A percentile compares a stretch with the other conserved stretches of the same genome.
phyloP scores from a whole-genome alignment of 2,329 filamentous ascomycete species.

The Metarhizium anisopliae region DNA sequence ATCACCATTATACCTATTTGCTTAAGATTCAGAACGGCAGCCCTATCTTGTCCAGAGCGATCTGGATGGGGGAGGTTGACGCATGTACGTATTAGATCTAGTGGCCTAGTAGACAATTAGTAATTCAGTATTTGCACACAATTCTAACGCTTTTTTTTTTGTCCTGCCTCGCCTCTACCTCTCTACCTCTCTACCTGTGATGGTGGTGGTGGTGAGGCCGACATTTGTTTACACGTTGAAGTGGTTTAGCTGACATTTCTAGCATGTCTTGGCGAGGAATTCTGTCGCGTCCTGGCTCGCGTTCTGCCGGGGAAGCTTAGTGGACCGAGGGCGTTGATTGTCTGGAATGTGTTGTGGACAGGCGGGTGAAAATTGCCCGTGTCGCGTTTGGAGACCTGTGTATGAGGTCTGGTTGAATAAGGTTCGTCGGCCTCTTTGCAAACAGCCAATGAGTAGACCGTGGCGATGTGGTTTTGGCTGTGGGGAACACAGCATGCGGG shows the following conservation, averaged over 20 bases:
- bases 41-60: constrained; percentile 8
- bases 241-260: background rate
- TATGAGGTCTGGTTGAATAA: background rate
- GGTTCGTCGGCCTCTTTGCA: background rate
- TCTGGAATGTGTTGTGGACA: background rate
- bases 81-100: constrained; percentile 17
- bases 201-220: background rate
- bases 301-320: too few relatives aligned
- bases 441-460: background rate
- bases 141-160: background rate
- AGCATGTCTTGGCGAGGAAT: background rate
- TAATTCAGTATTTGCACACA: constrained; percentile 21
- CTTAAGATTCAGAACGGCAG: constrained; percentile 16
- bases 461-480: background rate
- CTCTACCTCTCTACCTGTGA: too few relatives aligned
- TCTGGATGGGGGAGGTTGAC: constrained; percentile 7
- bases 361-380: too few relatives aligned
- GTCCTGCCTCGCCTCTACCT: background rate
- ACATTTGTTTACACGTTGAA: background rate
- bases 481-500: background rate
- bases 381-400: too few relatives aligned
- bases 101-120: constrained; percentile 23
- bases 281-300: too few relatives aligned
- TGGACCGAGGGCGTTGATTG: background rate
- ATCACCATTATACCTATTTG: constrained; percentile 14